Evolutionary conservation across 2,329 filamentous ascomycete genomes (phyloP), one percentile per base, ranked within the genome.

Genomic region (Exophiala sp.): DNA sequence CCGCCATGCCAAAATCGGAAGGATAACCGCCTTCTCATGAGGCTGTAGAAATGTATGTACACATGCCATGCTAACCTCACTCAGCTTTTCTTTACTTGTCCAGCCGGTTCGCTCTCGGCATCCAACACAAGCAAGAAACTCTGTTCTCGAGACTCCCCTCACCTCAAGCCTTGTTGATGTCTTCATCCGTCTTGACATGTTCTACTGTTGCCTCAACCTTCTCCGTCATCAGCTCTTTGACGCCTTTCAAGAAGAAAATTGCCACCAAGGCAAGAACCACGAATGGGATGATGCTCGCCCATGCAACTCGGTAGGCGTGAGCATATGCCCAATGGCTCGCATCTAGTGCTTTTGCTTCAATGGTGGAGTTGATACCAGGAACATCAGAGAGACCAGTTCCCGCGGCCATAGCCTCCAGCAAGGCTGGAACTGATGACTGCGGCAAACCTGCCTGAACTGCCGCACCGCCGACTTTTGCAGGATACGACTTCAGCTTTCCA

Each of bases 181-280:
- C 9, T 24, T 48, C 53, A 9, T 41, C 29, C 14, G 34, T 43
- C 16, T 43, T 16, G 11, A 50, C 44, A 41, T 52, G 66, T 60
- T 78, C 74, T 6, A 77, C 72, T 1, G 72, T 75, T 19, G 74
- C 74, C 61, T 78, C 75, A 2, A 78, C 70, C 62, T 74, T 71
- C 55, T 77, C 74, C 13, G 74, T 77, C 74, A 77, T 77, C 39
- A 77, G 61, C 40, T 76, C 72, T 52, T 69, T 70, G 0, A 78
- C 74, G 0, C 72, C 72, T 43, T 70, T 71, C 60, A 77, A 57
- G 46, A 70, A 68, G 10, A 62, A 64, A 3, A 77, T 68, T 0
- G 70, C 66, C 1, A 72, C 64, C 2, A 74, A 63, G 1, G 73
- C 74, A 19, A 78, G 56, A 2, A 76, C 71, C 1, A 77, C 70